phyloP scores from a whole-genome alignment of 139 green algal genomes.

The Chlorella sorokiniana region DNA sequence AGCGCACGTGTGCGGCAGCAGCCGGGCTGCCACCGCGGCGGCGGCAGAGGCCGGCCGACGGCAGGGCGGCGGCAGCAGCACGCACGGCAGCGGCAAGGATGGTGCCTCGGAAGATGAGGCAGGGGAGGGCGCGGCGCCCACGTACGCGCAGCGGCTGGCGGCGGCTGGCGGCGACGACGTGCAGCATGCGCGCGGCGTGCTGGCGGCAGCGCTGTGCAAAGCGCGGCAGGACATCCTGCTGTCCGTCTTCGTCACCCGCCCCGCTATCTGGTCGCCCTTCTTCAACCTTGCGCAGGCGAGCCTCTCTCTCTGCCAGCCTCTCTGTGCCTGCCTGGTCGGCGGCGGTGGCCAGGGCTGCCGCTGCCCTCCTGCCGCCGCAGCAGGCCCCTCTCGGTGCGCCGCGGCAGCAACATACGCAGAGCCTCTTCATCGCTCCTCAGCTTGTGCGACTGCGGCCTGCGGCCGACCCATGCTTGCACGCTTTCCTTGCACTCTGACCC shows the following conservation, averaged over 20 bases:
- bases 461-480: too few relatives aligned
- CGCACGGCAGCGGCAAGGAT: background rate
- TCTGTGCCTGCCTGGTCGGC: too few relatives aligned
- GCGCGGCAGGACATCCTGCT: constrained; percentile 25
- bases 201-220: constrained; percentile 23
- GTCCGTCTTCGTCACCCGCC: constrained; percentile 16
- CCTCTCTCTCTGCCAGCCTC: too few relatives aligned
- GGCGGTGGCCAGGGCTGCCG: too few relatives aligned
- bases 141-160: constrained; percentile 1
- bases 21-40: background rate
- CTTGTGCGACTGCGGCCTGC: too few relatives aligned
- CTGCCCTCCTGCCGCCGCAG: too few relatives aligned
- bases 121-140: background rate
- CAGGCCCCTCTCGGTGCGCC: too few relatives aligned
- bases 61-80: background rate
- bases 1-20: background rate
- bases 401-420: too few relatives aligned
- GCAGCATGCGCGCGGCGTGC: background rate
- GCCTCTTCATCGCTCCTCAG: too few relatives aligned
- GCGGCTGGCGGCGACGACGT: background rate
- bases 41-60: background rate
- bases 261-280: constrained; percentile 5
- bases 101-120: background rate
- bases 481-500: too few relatives aligned
- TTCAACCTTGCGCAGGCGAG: constrained; percentile 14